A percentile compares a stretch with the other conserved stretches of the same genome.
phyloP scores from a whole-genome alignment of 1,284 basidiomycete genomes.

The Irpex rosettiformis region DNA sequence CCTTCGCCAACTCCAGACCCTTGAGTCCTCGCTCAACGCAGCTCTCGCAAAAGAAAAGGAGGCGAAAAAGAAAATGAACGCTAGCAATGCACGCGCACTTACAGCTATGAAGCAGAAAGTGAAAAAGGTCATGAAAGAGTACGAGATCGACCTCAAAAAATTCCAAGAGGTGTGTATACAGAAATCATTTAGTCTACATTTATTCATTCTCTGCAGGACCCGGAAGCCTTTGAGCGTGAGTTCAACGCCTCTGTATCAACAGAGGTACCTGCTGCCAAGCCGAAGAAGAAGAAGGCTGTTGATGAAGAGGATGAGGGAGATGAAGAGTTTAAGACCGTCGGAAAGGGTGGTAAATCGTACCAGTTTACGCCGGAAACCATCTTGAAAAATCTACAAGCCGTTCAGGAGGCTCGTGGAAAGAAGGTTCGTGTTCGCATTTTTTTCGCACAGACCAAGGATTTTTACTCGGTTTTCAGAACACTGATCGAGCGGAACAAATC shows the following conservation, averaged over 20 bases:
- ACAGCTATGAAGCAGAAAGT: constrained; percentile 98
- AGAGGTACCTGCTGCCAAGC: constrained; percentile 40
- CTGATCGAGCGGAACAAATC: constrained; percentile 94
- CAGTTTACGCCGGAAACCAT: constrained; percentile 87
- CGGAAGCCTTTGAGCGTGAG: constrained; percentile 83
- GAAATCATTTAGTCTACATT: background rate
- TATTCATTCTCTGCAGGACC: constrained; percentile 53
- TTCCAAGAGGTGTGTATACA: constrained; percentile 70
- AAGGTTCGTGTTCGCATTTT: constrained; percentile 60
- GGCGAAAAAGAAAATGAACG: constrained; percentile 96
- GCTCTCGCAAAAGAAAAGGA: constrained; percentile 87
- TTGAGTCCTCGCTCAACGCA: constrained; percentile 76
- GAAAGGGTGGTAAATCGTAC: constrained; percentile 84
- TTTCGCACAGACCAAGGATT: background rate
- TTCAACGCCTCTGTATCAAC: constrained; percentile 54
- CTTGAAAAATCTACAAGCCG: constrained; percentile 88
- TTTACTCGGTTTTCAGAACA: constrained; percentile 59
- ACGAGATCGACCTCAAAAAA: constrained; percentile 77
- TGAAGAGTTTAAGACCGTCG: constrained; percentile 79
- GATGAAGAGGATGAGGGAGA: constrained; percentile 56
- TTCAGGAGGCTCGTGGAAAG: constrained; percentile 95
- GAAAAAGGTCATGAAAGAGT: constrained; percentile 88
- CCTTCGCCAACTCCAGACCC: constrained; percentile 71
- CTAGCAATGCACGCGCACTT: constrained; percentile 89
- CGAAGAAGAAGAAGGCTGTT: constrained; percentile 40